These are phyloP conservation scores for Podospora pseudocomata DNA, from an alignment of 495 filamentous ascomycete species.

Conservation along the genomic window DNA sequence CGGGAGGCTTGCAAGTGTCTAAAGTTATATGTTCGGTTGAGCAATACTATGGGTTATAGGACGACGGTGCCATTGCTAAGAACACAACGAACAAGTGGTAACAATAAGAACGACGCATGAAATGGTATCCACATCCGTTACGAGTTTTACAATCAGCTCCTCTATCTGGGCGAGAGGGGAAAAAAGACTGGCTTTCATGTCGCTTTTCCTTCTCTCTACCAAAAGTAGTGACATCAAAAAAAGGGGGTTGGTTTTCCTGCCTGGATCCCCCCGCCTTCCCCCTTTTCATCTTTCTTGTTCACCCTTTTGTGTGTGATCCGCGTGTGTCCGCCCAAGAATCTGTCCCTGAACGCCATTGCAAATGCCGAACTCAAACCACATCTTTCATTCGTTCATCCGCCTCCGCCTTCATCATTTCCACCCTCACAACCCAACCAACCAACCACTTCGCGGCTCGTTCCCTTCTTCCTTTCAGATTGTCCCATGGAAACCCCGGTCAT, in stretches of 20 bases:
- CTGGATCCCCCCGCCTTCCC: background rate
- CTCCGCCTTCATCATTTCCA: background rate
- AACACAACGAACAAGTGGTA: no score
- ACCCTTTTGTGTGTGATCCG: constrained; percentile 10
- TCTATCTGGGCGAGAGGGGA: background rate
- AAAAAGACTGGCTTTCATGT: background rate
- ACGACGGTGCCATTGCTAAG: no score
- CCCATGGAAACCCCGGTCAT: no score
- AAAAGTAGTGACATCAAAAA: constrained; percentile 1
- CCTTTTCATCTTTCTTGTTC: constrained; percentile 6
- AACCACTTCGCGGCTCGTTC: background rate
- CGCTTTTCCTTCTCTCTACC: background rate
- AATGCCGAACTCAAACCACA: constrained; percentile 23
- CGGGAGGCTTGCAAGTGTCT: no score
- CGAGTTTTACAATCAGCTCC: background rate
- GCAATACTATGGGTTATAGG: no score
- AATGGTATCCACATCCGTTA: background rate
- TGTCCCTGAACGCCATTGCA: constrained; percentile 27
- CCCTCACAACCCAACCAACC: background rate
- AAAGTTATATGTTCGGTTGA: no score
- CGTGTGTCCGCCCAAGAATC: constrained; percentile 16
- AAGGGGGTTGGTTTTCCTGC: background rate
- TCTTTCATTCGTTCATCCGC: background rate
- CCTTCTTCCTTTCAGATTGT: background rate
- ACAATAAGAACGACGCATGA: background rate